Conservation (phyloP, 352 stramenopile species). For the Detonula confervacea region DNA sequence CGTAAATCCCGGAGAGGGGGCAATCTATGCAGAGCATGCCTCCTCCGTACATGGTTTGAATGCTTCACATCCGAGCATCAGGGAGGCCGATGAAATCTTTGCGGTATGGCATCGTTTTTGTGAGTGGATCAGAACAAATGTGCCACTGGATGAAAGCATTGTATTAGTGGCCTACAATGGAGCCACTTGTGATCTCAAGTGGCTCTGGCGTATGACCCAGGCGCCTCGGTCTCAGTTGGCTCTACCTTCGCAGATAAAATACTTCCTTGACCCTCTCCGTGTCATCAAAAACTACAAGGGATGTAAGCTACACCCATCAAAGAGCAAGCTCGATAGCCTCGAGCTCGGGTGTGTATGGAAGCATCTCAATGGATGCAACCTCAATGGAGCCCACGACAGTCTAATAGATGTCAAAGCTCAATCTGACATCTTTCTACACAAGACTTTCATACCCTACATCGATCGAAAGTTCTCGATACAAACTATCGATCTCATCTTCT, state of each 20-base stretch:
- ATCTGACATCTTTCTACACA: constrained; percentile 10
- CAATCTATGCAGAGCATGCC: not conserved
- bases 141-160: not conserved
- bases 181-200: constrained; percentile 37
- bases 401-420: constrained; percentile 8
- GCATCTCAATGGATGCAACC: not conserved
- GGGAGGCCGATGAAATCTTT: not conserved
- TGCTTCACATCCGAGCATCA: not conserved
- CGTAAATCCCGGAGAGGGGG: constrained; percentile 6
- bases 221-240: not conserved
- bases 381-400: not conserved
- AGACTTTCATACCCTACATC: constrained; percentile 17
- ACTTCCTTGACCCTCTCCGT: constrained; percentile 10
- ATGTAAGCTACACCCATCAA: constrained; percentile 4
- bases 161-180: constrained; percentile 35
- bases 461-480: constrained; percentile 19
- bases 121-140: no score
- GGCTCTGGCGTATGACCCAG: constrained; percentile 36
- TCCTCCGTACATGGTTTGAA: constrained; percentile 4
- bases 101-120: no score
- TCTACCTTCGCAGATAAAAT: constrained; percentile 18
- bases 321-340: constrained; percentile 27
- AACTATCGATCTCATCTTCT: constrained; percentile 23
- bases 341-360: constrained; percentile 27
- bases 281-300: constrained; percentile 21